Conservation (phyloP, 2,329 filamentous ascomycete species). For the Hypoxylon sp. region DNA sequence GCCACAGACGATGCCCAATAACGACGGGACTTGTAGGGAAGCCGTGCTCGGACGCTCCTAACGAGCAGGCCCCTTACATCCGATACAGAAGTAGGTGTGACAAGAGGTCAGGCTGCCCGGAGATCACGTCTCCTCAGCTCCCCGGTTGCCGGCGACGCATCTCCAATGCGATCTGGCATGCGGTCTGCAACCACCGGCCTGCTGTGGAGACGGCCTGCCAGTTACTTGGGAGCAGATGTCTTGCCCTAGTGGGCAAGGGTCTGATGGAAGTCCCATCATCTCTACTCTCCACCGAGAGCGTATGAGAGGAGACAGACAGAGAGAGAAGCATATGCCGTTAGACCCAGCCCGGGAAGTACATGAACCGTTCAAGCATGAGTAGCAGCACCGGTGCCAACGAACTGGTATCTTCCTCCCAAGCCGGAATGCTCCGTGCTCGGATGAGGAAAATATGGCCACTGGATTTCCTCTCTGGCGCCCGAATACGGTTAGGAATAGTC, state of each 20-base stretch:
- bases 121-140: conserved; percentile 24
- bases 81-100: conserved; percentile 24
- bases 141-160: conserved; percentile 22
- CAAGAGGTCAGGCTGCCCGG: conserved; percentile 25
- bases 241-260: conserved; percentile 31
- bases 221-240: conserved; percentile 24
- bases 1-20: conserved; percentile 12
- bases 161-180: conserved; percentile 21
- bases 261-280: conserved; percentile 18
- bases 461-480: conserved; percentile 24
- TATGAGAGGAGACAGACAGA: conserved; percentile 4
- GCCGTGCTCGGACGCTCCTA: conserved; percentile 12
- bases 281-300: background rate
- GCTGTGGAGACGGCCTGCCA: conserved; percentile 24
- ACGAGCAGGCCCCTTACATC: conserved; percentile 7
- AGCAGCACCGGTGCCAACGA: conserved; percentile 1
- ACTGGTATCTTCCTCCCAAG: conserved; percentile 1
- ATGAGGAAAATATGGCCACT: conserved; percentile 20
- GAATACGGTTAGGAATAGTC: conserved; percentile 39
- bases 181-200: conserved; percentile 10
- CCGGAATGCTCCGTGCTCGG: conserved; percentile 42
- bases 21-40: conserved; percentile 12
- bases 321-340: conserved; percentile 12
- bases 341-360: conserved; percentile 11
- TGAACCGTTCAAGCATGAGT: background rate